phyloP scores from a whole-genome alignment of 208 protist genomes.

The Acanthamoeba healyi region DNA sequence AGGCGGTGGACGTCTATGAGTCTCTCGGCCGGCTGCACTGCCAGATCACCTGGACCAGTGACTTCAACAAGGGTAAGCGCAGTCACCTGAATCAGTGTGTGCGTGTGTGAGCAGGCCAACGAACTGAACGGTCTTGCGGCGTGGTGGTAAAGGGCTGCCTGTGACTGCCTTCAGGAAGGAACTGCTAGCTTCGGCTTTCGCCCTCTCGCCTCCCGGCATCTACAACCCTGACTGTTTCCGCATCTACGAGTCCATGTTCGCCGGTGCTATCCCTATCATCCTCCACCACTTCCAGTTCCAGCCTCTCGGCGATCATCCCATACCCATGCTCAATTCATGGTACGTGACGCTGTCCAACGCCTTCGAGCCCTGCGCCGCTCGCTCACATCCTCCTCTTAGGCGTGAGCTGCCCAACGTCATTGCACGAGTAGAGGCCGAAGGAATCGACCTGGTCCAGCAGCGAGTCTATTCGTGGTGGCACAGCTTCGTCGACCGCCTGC shows the following conservation, averaged over 20 bases:
- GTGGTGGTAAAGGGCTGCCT: not conserved
- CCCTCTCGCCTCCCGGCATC: constrained; percentile 23
- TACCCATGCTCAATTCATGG: constrained; percentile 15
- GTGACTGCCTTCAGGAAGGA: constrained; percentile 54
- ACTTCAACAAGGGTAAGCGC: constrained; percentile 18
- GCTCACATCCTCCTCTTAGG: not conserved
- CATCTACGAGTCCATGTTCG: constrained; percentile 35
- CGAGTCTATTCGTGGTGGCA: constrained; percentile 63
- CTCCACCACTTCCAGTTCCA: constrained; percentile 28
- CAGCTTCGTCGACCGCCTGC: not conserved
- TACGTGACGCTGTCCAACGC: not conserved
- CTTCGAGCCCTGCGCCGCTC: not conserved
- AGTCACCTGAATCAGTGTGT: not conserved
- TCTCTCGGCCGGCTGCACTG: not conserved
- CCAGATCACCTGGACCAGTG: not conserved
- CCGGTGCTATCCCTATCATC: constrained; percentile 61
- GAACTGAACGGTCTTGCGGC: too few species aligned
- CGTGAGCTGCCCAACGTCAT: not conserved
- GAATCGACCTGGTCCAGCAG: constrained; percentile 6
- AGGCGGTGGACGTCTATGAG: not conserved
- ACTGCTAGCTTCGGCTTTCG: constrained; percentile 23
- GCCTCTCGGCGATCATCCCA: constrained; percentile 58
- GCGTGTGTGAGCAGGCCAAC: too few species aligned
- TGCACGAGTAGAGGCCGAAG: constrained; percentile 15
- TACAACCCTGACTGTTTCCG: constrained; percentile 70